These are phyloP conservation scores for Sphagnurus paluster DNA, from an alignment of 1,284 basidiomycete genomes.

Conservation along the genomic window DNA sequence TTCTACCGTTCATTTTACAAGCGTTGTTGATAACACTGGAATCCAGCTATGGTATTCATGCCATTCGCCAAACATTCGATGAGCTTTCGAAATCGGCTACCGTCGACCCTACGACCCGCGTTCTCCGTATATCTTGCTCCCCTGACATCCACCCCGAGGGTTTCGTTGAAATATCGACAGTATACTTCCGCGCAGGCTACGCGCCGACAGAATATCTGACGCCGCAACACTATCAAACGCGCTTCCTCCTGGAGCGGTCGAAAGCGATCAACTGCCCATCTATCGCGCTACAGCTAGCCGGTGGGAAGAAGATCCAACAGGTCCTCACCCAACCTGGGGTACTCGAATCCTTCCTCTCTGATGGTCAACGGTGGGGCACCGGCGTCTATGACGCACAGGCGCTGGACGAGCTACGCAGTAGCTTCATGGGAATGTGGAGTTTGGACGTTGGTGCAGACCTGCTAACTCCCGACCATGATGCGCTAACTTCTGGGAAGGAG, in stretches of 20 bases:
- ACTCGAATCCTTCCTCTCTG: constrained; percentile 71
- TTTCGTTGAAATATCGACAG: constrained; percentile 70
- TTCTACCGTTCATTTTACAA: constrained; percentile 11
- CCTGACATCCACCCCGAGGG: constrained; percentile 31
- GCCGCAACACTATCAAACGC: constrained; percentile 61
- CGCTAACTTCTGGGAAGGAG: constrained; percentile 26
- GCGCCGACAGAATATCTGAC: constrained; percentile 81
- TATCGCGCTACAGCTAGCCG: constrained; percentile 90
- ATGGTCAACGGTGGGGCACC: constrained; percentile 37
- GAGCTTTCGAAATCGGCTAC: constrained; percentile 57
- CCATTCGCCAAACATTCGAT: constrained; percentile 75
- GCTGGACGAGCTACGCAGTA: constrained; percentile 55
- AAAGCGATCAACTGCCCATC: constrained; percentile 92
- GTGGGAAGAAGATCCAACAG: constrained; percentile 96
- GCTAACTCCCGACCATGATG: constrained; percentile 27
- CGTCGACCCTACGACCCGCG: constrained; percentile 44
- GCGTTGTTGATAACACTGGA: constrained; percentile 2
- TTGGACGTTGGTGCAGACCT: constrained; percentile 55
- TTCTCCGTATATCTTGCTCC: constrained; percentile 43
- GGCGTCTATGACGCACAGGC: constrained; percentile 37
- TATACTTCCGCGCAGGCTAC: constrained; percentile 92
- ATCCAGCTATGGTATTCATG: constrained; percentile 67
- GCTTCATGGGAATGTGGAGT: constrained; percentile 84
- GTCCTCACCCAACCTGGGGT: constrained; percentile 76
- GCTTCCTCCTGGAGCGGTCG: constrained; percentile 77